Evolutionary conservation across 106 monocot genomes (phyloP).

Genomic region (Agapanthus africanus): DNA sequence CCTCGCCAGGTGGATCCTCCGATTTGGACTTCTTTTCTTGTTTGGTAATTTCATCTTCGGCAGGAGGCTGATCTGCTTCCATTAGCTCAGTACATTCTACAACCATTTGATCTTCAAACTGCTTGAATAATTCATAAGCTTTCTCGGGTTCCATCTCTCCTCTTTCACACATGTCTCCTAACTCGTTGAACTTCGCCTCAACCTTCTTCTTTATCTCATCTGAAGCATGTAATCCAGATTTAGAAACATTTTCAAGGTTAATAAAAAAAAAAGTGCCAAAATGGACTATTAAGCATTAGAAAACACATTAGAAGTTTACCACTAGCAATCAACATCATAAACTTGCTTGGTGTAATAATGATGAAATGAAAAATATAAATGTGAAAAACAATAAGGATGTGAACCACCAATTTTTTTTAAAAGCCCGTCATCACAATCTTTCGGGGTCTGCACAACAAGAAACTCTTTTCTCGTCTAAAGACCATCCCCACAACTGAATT

Average conservation of each 20-base stretch:
- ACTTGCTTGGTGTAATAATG: no score
- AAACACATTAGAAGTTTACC: background rate
- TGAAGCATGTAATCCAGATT: slow-evolving; percentile 10
- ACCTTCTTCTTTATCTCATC: slow-evolving; percentile 90
- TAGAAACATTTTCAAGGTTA: background rate
- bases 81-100: slow-evolving; percentile 56
- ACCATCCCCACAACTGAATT: no score
- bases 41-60: slow-evolving; percentile 26
- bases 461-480: no score
- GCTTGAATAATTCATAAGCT: slow-evolving; percentile 75
- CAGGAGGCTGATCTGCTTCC: slow-evolving; percentile 40
- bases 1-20: slow-evolving; percentile 91
- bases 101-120: slow-evolving; percentile 85
- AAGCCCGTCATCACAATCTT: no score
- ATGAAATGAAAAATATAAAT: background rate
- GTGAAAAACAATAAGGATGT: background rate
- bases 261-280: background rate
- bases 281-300: background rate
- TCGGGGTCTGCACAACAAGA: no score
- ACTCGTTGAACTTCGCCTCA: slow-evolving; percentile 74
- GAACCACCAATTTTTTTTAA: no score
- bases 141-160: slow-evolving; percentile 78
- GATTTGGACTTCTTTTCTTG: slow-evolving; percentile 26
- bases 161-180: slow-evolving; percentile 72
- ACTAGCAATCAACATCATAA: background rate